Conservation (phyloP, 257 asterid genomes). For the Ilex aquifolium region DNA sequence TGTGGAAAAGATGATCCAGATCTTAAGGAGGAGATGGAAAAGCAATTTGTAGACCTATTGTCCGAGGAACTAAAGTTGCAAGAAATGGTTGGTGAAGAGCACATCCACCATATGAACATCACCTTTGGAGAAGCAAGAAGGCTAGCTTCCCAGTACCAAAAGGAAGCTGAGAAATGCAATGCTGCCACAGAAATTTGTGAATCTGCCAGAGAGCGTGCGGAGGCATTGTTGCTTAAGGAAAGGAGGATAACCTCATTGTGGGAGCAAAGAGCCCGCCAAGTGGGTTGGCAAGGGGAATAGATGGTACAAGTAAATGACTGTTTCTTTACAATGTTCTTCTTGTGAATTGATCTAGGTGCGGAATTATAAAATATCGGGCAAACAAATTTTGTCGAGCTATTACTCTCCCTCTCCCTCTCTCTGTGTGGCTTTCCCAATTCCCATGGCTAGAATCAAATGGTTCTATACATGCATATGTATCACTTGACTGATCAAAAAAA, state of each 20-base stretch:
- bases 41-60: conserved; percentile 74
- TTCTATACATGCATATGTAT: too few species aligned
- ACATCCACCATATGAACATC: conserved; percentile 70
- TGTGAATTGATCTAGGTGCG: too few species aligned
- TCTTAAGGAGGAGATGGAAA: conserved; percentile 90
- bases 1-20: conserved; percentile 96
- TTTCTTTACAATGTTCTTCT: too few species aligned
- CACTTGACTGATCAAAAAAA: too few species aligned
- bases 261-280: conserved; percentile 83
- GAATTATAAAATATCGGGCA: too few species aligned
- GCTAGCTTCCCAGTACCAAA: conserved; percentile 73
- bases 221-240: conserved; percentile 60
- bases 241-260: conserved; percentile 62
- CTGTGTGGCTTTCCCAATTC: too few species aligned
- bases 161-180: conserved; percentile 86
- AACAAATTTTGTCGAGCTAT: too few species aligned
- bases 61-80: conserved; percentile 89
- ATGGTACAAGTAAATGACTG: not conserved
- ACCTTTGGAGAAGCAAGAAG: conserved; percentile 79
- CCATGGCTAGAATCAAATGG: too few species aligned
- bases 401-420: too few species aligned
- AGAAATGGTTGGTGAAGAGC: conserved; percentile 61
- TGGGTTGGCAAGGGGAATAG: conserved; percentile 78
- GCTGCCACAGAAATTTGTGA: conserved; percentile 92
- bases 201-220: conserved; percentile 76